These are phyloP conservation scores for Lathyrus sativus DNA, from an alignment of 306 rosid genomes.

Conservation along the genomic window DNA sequence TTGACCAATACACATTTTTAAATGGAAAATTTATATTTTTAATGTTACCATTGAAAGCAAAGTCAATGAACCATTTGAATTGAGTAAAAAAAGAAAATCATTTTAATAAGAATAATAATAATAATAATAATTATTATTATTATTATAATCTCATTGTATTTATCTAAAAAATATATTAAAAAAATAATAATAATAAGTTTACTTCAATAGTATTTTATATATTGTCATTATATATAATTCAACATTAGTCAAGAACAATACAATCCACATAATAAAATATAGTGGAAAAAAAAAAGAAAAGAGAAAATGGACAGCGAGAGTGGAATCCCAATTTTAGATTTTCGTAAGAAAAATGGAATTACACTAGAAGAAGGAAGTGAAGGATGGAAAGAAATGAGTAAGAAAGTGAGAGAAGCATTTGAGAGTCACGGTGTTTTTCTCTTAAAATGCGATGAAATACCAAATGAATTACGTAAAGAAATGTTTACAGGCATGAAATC, in stretches of 20 bases:
- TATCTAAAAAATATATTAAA: too few species aligned
- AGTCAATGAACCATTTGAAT: too few species aligned
- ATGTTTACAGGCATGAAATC: constrained; percentile 38
- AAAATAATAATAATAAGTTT: neutral
- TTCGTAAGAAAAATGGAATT: constrained; percentile 6
- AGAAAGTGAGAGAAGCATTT: neutral
- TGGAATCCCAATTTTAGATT: constrained; percentile 31
- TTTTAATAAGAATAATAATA: too few species aligned
- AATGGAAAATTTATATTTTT: too few species aligned
- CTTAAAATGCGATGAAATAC: constrained; percentile 21
- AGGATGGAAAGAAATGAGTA: constrained; percentile 16
- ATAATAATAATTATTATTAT: too few species aligned
- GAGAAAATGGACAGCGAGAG: constrained; percentile 15
- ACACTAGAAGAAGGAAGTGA: constrained; percentile 37
- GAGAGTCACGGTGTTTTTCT: constrained; percentile 44
- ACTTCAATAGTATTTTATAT: neutral
- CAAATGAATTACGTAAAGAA: constrained; percentile 9
- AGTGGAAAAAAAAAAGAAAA: neutral
- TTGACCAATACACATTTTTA: too few species aligned
- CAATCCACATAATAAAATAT: neutral
- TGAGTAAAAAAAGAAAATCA: too few species aligned
- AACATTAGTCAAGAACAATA: neutral
- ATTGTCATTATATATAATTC: neutral
- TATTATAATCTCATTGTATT: too few species aligned
- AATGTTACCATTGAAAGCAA: too few species aligned